Conservation (phyloP, 495 filamentous ascomycete genomes). For the Opeltia flavorubescens region DNA sequence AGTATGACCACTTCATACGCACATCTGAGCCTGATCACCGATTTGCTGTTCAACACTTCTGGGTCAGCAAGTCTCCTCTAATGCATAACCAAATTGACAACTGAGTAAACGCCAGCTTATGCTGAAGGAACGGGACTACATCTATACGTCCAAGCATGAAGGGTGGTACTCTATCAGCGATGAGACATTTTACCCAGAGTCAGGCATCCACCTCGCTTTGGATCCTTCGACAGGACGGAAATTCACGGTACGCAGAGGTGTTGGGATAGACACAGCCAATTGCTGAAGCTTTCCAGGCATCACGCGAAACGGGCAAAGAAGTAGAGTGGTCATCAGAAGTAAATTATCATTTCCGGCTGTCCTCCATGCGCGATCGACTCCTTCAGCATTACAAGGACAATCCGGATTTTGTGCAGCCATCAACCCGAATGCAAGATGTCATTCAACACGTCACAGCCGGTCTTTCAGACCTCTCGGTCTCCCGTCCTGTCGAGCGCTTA, state of each 20-base stretch:
- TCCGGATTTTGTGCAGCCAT: conserved; percentile 55
- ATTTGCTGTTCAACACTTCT: conserved; percentile 82
- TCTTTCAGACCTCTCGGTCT: conserved; percentile 77
- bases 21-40: conserved; percentile 74
- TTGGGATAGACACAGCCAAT: neutral
- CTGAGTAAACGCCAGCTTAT: conserved; percentile 32
- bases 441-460: conserved; percentile 51
- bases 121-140: conserved; percentile 58
- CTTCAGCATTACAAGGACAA: conserved; percentile 66
- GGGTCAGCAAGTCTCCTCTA: conserved; percentile 34
- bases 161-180: conserved; percentile 97
- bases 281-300: conserved; percentile 31
- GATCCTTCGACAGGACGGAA: conserved; percentile 72
- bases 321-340: conserved; percentile 91
- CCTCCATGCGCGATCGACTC: conserved; percentile 57
- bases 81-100: neutral
- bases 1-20: conserved; percentile 75
- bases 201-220: conserved; percentile 53
- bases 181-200: conserved; percentile 84
- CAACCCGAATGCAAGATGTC: conserved; percentile 50
- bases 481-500: conserved; percentile 62
- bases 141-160: conserved; percentile 75
- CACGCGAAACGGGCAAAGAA: conserved; percentile 74
- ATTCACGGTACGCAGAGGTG: conserved; percentile 40
- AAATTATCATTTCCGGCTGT: conserved; percentile 92